Evolutionary conservation across 768 basidiomycete genomes (phyloP), one percentile per base, ranked within the genome.

Genomic region (Xanthoconium purpureum): DNA sequence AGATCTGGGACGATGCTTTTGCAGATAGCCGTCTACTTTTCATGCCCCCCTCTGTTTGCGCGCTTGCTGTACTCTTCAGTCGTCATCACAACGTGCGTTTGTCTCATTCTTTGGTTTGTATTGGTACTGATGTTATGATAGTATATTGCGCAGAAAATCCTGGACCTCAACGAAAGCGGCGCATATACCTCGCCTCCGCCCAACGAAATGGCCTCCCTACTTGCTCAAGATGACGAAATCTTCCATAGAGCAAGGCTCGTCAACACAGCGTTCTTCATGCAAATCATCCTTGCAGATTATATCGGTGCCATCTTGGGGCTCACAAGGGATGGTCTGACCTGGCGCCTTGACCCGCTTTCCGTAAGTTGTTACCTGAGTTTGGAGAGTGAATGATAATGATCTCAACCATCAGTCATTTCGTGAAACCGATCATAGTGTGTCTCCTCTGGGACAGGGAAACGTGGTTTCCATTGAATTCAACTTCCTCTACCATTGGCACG

Each of bases 391-490:
- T 46, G 38, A n/a, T 44, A 18, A 40, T 39, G 8, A 47, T 45
- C 30, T 50, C 15, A 13, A 36, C 14, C 40, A 54, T 55, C 56
- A 87, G 85, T 56, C 73, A 11, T 79, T 79, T 56, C 79, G 88
- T 45, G 78, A 79, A 29, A 11, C 64, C 1, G 64, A 75, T 56
- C 87, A 89, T 59, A 73, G 74, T 1, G 68, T 88, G 53, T 72
- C 79, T 14, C 80, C 83, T 37, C 79, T 83, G 11, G 91, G 90
- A 37, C 74, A 84, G 66, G 91, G 91, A 48, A 92, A 92, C 63
- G 84, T 82, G 37, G 82, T 84, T 55, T 89, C 89, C 0, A 66
- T 90, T 35, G 91, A 92, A 71, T 91, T 92, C 75, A 91, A 79
- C 63, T 61, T 80, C 24, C 65, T 80, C 17, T 79, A 80, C 61